These are phyloP conservation scores for Phytophthora agathidicida DNA, from an alignment of 352 stramenopile species.

Conservation along the genomic window DNA sequence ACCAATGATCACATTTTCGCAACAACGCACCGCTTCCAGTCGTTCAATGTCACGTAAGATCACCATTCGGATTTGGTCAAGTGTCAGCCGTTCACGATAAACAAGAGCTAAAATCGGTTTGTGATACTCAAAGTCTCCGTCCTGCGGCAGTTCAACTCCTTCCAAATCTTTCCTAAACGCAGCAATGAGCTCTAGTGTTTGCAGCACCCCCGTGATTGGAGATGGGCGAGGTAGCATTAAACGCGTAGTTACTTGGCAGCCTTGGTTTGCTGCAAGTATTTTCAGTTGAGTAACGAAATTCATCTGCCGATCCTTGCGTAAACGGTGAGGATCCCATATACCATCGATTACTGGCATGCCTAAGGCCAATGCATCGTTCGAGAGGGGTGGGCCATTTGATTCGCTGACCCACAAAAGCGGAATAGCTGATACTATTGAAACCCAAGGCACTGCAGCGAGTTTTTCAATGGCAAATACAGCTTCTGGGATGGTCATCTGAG, in stretches of 20 bases:
- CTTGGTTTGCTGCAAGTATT: constrained; percentile 7
- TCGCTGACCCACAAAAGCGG: constrained; percentile 22
- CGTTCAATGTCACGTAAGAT: constrained; percentile 30
- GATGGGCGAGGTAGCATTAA: neutral
- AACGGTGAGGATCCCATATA: constrained; percentile 21
- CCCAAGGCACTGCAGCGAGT: constrained; percentile 28
- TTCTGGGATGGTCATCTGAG: constrained; percentile 29
- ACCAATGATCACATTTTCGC: neutral
- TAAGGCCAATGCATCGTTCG: constrained; percentile 2
- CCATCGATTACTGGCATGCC: neutral
- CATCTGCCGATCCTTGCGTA: constrained; percentile 5
- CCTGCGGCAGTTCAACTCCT: neutral
- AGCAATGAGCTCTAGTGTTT: constrained; percentile 13
- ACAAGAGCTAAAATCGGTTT: constrained; percentile 37
- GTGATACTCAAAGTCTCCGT: constrained; percentile 24
- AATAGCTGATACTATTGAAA: constrained; percentile 14
- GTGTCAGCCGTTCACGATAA: constrained; percentile 18
- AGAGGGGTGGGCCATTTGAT: constrained; percentile 3
- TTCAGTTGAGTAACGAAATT: constrained; percentile 7
- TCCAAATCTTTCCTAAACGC: constrained; percentile 11
- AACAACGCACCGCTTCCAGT: constrained; percentile 32
- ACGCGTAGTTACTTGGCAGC: neutral
- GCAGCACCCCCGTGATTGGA: neutral
- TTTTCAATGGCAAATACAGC: constrained; percentile 13
- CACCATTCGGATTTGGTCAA: constrained; percentile 19